Evolutionary conservation across 1,284 basidiomycete species (phyloP).

Genomic region (Irpex sp.): DNA sequence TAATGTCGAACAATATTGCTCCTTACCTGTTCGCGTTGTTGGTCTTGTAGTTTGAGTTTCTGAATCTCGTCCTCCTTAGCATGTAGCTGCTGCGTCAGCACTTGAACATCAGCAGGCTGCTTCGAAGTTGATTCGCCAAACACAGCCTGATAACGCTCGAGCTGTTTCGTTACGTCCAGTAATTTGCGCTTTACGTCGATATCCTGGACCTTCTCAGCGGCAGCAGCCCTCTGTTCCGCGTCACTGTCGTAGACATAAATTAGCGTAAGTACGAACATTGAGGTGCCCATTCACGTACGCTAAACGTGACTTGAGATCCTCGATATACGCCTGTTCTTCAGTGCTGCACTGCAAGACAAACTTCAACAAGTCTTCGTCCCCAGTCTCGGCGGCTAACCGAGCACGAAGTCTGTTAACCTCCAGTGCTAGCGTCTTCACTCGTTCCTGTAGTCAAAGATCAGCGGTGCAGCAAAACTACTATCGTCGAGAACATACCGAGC

Average conservation of each 20-base stretch:
- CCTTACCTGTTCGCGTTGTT: conserved; percentile 50
- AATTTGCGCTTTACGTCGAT: conserved; percentile 52
- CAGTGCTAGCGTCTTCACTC: conserved; percentile 69
- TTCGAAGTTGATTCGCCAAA: conserved; percentile 53
- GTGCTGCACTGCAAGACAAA: conserved; percentile 64
- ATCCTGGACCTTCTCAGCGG: conserved; percentile 56
- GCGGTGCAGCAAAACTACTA: conserved; percentile 5
- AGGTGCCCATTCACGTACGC: conserved; percentile 39
- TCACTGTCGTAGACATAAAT: conserved; percentile 32
- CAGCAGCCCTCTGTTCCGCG: conserved; percentile 43
- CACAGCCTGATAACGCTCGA: conserved; percentile 60
- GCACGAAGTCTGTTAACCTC: conserved; percentile 79
- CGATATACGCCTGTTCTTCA: conserved; percentile 61
- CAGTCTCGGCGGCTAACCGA: conserved; percentile 71
- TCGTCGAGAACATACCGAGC: conserved; percentile 45
- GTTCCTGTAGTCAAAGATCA: conserved; percentile 49
- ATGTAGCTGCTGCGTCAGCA: conserved; percentile 54
- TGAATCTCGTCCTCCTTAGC: conserved; percentile 62
- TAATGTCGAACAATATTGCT: not conserved
- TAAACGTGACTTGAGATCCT: conserved; percentile 56
- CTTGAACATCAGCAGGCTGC: conserved; percentile 44
- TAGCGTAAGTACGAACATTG: conserved; percentile 2
- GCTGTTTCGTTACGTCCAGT: conserved; percentile 37
- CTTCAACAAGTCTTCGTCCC: conserved; percentile 69
- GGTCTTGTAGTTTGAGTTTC: conserved; percentile 51